Conservation (phyloP, 1,139 yeast species). For the Yamadazyma taylorii region DNA sequence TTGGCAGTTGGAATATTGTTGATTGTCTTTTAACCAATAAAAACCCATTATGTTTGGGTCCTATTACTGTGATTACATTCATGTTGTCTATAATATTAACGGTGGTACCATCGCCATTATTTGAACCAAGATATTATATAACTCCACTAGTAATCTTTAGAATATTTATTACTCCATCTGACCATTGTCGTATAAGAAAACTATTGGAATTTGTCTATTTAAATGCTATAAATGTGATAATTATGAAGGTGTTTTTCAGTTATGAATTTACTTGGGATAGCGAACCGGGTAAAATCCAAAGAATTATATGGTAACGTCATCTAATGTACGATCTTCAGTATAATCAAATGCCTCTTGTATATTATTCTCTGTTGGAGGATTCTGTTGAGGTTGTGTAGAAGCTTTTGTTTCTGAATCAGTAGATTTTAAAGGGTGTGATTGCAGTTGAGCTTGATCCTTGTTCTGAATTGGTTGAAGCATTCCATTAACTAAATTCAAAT, state of each 20-base stretch:
- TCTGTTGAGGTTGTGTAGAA: not conserved
- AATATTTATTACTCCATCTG: conserved; percentile 47
- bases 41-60: conserved; percentile 19
- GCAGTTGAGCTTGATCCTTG: no score
- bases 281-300: conserved; percentile 57
- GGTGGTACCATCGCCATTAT: conserved; percentile 82
- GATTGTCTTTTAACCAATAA: conserved; percentile 19
- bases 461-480: conserved; percentile 5
- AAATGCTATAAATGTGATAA: conserved; percentile 49
- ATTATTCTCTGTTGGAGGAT: not conserved
- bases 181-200: conserved; percentile 32
- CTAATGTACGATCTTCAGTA: conserved; percentile 10
- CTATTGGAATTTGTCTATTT: conserved; percentile 62
- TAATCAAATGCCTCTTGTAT: conserved; percentile 6
- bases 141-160: conserved; percentile 79
- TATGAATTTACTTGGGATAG: conserved; percentile 70
- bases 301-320: conserved; percentile 76
- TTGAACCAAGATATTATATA: conserved; percentile 92
- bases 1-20: conserved; percentile 52
- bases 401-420: not conserved
- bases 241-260: conserved; percentile 56
- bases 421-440: no score
- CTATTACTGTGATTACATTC: conserved; percentile 45
- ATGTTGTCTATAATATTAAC: conserved; percentile 57
- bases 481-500: conserved; percentile 19